Evolutionary conservation across 805 yeast genomes (phyloP), one percentile per base, ranked within the genome.

Genomic region (Myxozyma lipomycoides): DNA sequence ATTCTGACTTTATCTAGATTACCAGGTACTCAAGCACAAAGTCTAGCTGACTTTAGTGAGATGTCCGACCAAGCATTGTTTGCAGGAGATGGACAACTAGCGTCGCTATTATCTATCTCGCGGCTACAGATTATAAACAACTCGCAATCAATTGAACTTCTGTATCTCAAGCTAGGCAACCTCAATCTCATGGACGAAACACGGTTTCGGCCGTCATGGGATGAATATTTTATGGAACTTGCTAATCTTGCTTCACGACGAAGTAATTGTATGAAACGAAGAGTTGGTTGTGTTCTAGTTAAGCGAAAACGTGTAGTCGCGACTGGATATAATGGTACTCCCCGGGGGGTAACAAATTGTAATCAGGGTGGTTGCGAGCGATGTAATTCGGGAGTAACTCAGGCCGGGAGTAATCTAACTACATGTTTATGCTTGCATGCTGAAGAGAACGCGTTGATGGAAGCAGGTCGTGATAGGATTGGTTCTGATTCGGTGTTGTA

Each of bases 321-420:
- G 1, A 93, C 99, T 0, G 99, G 99, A 0, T 93, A 93, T 68
- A 93, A 93, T 63, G 99, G 99, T 1, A 93, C 99, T 0, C 98
- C 99, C 9, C 76, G 96, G 38, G 86, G 89, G 52, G 70, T 88
- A 61, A 72, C 74, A 23, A 93, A 93, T 62, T 93, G 99, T 69
- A 90, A 87, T 63, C 91, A 88, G 61, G 98, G 98, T 21, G 99
- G 99, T 0, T 93, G 99, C 67, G 69, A 79, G 3, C 73, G 98
- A 36, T 93, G 99, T 67, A 93, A 93, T 62, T 41, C 55, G 10
- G 67, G 61, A 4, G 56, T 41, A 17, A 35, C 77, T 23, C 9
- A n/a, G 21, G 90, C 84, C 5, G 95, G 95, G 2, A 74, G 78
- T 1, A 80, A 77, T 1, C 70, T 91, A 35, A 77, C 84, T 2